Base-by-base conservation (phyloP, 805 yeast genomes). In the Kodamaea kaohsiungensis region DNA sequence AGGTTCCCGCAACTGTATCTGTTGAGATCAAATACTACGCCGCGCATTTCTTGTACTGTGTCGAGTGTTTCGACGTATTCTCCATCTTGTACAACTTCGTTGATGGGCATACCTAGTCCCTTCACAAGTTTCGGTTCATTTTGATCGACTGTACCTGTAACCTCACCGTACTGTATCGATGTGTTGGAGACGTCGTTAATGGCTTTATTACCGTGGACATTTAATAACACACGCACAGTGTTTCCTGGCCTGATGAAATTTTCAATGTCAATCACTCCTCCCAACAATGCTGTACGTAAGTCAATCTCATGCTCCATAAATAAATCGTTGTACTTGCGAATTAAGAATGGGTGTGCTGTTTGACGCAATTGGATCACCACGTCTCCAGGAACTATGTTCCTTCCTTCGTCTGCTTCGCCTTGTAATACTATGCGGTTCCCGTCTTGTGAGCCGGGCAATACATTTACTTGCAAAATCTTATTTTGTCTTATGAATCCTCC, bases 361-460 rank as follows among this genome's bases (percentile, higher is more conserved):
- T 80, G 79, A 39, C 75, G 74, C 19, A 87, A 65, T 1, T 79
- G 81, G 8, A 87, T 78, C 2, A 86, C 69, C 6, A 87, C 86
- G 65, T 87, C 89, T 1, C 92, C 92, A 0, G 91, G 88, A 2
- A 79, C 68, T 2, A 83, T 70, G 56, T 78, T 75, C 16, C 79
- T 65, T 0, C 84, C 87, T 65, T 86, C 88, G 62, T 87, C 91
- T 0, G 86, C 89, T 60, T 82, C 85, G 5, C 85, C 82, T n/a
- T 77, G 70, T 17, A 85, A 68, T 0, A 83, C 70, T 16, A 85
- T 76, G 46, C 72, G 68, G 56, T 83, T 84, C 0, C 85, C 84
- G 49, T 79, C 65, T 43, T 69, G 68, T 42, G 83, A 72, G 2
- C 92, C 92, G 2, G 85, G 83, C 15, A 78, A 76, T 2, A 86